phyloP scores from a whole-genome alignment of 495 filamentous ascomycete species.

The Cercophora samala region DNA sequence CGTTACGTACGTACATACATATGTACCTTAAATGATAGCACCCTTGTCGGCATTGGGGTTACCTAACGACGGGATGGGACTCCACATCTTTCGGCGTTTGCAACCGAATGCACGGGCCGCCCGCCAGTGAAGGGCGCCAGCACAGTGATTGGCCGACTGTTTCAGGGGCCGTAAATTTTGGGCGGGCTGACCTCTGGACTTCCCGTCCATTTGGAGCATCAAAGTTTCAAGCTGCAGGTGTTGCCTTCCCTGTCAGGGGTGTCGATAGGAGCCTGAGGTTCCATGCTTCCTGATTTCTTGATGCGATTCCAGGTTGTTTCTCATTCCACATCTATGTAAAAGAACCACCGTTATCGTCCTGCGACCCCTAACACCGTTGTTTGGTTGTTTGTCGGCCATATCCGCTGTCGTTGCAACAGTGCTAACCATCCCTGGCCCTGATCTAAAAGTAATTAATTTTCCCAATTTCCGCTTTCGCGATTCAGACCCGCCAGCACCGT shows the following conservation, averaged over 20 bases:
- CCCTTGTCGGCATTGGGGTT: background rate
- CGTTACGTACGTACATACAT: too few relatives aligned
- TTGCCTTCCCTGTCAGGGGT: slow-evolving; percentile 14
- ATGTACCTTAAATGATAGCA: too few relatives aligned
- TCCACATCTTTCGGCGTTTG: slow-evolving; percentile 9
- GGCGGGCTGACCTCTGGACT: background rate
- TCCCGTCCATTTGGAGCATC: slow-evolving; percentile 12
- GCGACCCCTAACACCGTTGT: background rate
- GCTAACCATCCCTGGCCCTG: background rate
- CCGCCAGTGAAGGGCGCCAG: background rate
- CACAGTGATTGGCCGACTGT: slow-evolving; percentile 13
- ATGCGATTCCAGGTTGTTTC: too few relatives aligned
- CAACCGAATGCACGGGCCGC: slow-evolving; percentile 13
- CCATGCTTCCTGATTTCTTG: background rate
- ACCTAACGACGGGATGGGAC: too few relatives aligned
- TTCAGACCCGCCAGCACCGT: background rate
- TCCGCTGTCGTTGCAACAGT: background rate
- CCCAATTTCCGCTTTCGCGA: background rate
- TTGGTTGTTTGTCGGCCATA: slow-evolving; percentile 2
- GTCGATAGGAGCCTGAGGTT: background rate
- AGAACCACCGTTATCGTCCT: background rate
- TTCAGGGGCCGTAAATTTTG: slow-evolving; percentile 26
- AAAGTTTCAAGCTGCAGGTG: slow-evolving; percentile 22
- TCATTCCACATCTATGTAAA: too few relatives aligned
- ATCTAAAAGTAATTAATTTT: background rate